These are phyloP conservation scores for Podospora bellae-mahoneyi DNA, from an alignment of 495 filamentous ascomycete species.

Conservation along the genomic window DNA sequence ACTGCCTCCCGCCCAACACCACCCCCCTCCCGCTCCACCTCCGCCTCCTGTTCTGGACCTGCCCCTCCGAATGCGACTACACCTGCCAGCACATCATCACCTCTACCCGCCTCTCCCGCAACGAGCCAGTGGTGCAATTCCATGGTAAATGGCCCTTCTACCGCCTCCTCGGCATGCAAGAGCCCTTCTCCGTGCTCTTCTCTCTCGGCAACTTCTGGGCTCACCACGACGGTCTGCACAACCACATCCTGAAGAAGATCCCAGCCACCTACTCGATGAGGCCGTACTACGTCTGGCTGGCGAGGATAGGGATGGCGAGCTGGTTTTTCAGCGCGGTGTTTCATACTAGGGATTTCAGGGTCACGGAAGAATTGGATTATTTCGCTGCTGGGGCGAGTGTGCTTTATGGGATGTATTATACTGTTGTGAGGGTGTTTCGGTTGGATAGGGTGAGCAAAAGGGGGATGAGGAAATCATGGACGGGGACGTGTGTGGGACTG, in stretches of 20 bases:
- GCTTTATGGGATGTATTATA: conserved; percentile 84
- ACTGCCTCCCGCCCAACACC: conserved; percentile 57
- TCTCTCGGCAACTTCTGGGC: conserved; percentile 83
- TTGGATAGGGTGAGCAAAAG: conserved; percentile 63
- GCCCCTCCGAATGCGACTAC: conserved; percentile 94
- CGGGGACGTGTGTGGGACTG: conserved; percentile 61
- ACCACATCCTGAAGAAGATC: conserved; percentile 62
- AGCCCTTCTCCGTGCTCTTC: conserved; percentile 91
- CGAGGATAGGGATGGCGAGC: conserved; percentile 74
- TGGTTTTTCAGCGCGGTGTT: conserved; percentile 91
- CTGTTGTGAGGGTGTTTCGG: conserved; percentile 74
- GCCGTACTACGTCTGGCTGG: conserved; percentile 74
- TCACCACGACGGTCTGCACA: conserved; percentile 72
- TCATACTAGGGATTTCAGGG: conserved; percentile 77
- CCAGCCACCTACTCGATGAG: conserved; percentile 71
- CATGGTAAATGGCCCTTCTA: conserved; percentile 99
- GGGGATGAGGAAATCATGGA: conserved; percentile 68
- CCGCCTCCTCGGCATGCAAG: conserved; percentile 86
- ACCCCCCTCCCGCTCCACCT: conserved; percentile 59
- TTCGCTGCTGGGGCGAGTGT: conserved; percentile 90
- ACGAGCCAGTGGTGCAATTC: conserved; percentile 74
- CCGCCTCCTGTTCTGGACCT: conserved; percentile 72
- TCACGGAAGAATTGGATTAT: conserved; percentile 94
- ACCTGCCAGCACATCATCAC: conserved; percentile 95
- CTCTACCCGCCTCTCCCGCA: conserved; percentile 60